These are phyloP conservation scores for Micromonas commoda DNA, from an alignment of 139 green algal genomes.

Conservation along the genomic window DNA sequence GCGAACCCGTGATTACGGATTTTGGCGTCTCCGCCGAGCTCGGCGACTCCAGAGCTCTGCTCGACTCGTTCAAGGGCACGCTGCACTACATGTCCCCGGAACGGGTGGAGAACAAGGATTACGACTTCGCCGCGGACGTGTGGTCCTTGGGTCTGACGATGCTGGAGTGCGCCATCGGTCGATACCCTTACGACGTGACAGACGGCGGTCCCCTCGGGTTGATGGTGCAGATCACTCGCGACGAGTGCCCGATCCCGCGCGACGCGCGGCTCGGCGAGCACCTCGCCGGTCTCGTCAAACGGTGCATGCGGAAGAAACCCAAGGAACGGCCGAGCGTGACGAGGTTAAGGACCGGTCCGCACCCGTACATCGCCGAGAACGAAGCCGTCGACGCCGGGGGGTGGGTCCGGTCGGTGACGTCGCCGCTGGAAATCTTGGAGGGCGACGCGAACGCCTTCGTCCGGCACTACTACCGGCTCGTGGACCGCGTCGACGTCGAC, in stretches of 20 bases:
- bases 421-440: too few species aligned
- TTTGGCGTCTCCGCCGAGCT: constrained; percentile 44
- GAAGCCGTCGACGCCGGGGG: neutral
- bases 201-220: neutral
- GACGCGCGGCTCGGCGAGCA: neutral
- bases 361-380: neutral
- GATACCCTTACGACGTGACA: neutral
- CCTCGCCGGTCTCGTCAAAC: too few species aligned
- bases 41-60: constrained; percentile 41
- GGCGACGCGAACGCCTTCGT: neutral
- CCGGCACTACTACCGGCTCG: neutral
- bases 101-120: constrained; percentile 43
- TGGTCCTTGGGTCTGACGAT: constrained; percentile 67
- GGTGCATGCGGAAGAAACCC: neutral
- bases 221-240: neutral
- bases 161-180: constrained; percentile 57
- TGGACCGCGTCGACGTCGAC: neutral
- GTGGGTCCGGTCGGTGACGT: too few species aligned
- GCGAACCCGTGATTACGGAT: constrained; percentile 47
- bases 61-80: constrained; percentile 45
- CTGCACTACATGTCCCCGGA: constrained; percentile 54
- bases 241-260: neutral
- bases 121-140: constrained; percentile 59
- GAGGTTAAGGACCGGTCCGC: neutral
- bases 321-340: neutral